These are phyloP conservation scores for Alternaria viburni DNA, from an alignment of 2,329 filamentous ascomycete species.

Conservation along the genomic window DNA sequence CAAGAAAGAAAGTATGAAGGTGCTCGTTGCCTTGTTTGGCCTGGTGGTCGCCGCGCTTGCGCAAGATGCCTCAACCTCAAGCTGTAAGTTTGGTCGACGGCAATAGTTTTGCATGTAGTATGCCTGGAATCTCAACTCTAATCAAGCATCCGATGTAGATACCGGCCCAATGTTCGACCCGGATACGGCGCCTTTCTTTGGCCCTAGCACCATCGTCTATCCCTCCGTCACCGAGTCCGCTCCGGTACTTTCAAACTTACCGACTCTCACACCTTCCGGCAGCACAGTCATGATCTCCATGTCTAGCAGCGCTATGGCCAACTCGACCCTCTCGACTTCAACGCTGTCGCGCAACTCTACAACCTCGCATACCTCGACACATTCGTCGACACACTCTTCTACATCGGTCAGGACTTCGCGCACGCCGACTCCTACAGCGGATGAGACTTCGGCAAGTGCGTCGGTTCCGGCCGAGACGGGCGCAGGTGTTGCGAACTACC, in stretches of 20 bases:
- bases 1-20: slow-evolving; percentile 5
- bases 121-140: not conserved
- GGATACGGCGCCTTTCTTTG: slow-evolving; percentile 26
- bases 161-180: slow-evolving; percentile 27
- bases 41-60: slow-evolving; percentile 6
- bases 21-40: slow-evolving; percentile 2
- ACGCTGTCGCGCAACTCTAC: slow-evolving; percentile 4
- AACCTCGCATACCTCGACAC: not conserved
- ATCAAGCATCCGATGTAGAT: slow-evolving; percentile 12
- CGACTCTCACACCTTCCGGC: slow-evolving; percentile 8
- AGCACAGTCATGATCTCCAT: slow-evolving; percentile 5
- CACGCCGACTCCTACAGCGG: slow-evolving; percentile 6
- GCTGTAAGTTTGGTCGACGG: slow-evolving; percentile 2
- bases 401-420: slow-evolving; percentile 10
- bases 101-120: not conserved
- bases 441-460: slow-evolving; percentile 13
- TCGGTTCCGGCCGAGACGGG: slow-evolving; percentile 21
- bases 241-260: slow-evolving; percentile 10
- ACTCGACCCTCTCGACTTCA: slow-evolving; percentile 8
- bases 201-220: slow-evolving; percentile 17
- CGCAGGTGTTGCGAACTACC: slow-evolving; percentile 23
- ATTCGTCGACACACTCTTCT: not conserved
- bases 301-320: not conserved
- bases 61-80: slow-evolving; percentile 1
- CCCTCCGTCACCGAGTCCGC: slow-evolving; percentile 19